Conservation (phyloP, 306 rosid genomes). For the Echinosophora koreensis region DNA sequence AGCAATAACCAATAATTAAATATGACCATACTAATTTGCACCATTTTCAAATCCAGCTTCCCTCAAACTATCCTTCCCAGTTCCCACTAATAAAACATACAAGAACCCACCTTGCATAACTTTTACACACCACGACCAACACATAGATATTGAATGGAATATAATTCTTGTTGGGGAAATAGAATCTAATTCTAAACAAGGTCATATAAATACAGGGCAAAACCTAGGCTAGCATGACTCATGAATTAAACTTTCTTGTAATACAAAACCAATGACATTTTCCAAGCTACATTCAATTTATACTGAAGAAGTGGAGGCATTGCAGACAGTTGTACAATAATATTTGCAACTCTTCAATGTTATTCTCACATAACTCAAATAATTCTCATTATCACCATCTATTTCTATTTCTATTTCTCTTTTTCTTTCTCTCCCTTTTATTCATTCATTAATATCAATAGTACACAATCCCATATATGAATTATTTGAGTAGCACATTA, state of each 20-base stretch:
- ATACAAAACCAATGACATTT: neutral
- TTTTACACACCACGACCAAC: neutral
- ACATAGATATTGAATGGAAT: slow-evolving; percentile 1
- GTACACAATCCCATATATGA: neutral
- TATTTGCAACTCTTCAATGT: neutral
- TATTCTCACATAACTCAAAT: neutral
- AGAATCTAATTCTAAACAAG: slow-evolving; percentile 26
- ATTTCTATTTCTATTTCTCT: neutral
- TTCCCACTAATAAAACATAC: slow-evolving; percentile 19
- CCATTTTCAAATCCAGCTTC: slow-evolving; percentile 8
- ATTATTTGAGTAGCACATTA: neutral
- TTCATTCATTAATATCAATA: neutral
- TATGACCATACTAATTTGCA: slow-evolving; percentile 20
- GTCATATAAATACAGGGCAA: slow-evolving; percentile 27
- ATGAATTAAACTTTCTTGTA: neutral
- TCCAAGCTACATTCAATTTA: slow-evolving; percentile 17
- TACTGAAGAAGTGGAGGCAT: neutral
- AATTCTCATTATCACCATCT: neutral
- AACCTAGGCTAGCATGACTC: slow-evolving; percentile 20
- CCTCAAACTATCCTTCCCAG: slow-evolving; percentile 22
- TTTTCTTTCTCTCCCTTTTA: neutral
- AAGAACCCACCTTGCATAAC: neutral
- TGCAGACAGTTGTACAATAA: slow-evolving; percentile 19
- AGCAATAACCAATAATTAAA: slow-evolving; percentile 38
- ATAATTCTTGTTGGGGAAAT: neutral